phyloP scores from a whole-genome alignment of 441 rosid species.

The Populus trichocarpa region DNA sequence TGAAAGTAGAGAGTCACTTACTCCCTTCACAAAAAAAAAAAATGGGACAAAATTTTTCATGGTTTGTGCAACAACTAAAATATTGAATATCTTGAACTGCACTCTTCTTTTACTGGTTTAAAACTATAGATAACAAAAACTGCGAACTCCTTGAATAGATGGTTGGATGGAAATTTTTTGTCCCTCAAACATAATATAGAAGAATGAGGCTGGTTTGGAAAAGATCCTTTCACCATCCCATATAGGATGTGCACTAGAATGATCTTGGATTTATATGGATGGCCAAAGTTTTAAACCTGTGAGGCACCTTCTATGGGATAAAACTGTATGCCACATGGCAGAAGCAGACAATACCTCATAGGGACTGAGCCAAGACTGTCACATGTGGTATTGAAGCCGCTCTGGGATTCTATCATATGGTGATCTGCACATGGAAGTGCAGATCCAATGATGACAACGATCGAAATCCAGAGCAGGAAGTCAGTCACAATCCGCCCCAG shows the following conservation, averaged over 20 bases:
- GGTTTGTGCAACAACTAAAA: neutral
- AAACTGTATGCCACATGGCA: neutral
- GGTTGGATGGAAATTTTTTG: neutral
- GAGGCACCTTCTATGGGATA: neutral
- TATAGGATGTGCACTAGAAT: neutral
- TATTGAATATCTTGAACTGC: neutral
- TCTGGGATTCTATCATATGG: neutral
- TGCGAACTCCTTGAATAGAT: neutral
- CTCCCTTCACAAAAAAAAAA: neutral
- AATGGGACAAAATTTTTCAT: neutral
- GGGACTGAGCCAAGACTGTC: neutral
- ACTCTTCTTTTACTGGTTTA: neutral
- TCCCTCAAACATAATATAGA: neutral
- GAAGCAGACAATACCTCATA: neutral
- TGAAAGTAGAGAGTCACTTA: neutral
- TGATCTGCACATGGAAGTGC: neutral
- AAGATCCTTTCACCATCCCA: neutral
- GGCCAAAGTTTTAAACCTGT: neutral
- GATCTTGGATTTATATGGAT: too few species aligned
- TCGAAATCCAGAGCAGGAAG: neutral
- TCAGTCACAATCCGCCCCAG: too few species aligned
- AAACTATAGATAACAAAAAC: neutral
- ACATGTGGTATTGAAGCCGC: neutral
- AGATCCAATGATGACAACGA: neutral
- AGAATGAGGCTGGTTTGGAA: neutral